A percentile compares a stretch with the other conserved stretches of the same genome.
Conservation (phyloP, 176 grass and related monocot species). For the Carex cristatella region DNA sequence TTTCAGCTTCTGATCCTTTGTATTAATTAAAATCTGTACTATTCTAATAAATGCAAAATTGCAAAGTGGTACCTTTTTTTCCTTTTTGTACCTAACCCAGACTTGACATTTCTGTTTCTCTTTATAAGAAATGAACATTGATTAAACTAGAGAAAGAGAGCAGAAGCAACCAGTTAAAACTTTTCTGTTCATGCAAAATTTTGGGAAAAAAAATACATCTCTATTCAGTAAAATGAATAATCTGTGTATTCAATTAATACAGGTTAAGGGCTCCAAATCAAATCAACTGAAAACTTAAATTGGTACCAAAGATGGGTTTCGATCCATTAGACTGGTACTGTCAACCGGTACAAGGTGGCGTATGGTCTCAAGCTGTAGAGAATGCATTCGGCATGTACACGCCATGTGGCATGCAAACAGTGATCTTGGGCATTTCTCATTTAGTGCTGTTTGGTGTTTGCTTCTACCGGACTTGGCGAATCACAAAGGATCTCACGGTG, state of each 20-base stretch:
- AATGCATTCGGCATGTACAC: constrained; percentile 81
- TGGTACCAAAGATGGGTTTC: constrained; percentile 49
- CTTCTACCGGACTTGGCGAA: constrained; percentile 95
- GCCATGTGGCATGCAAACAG: constrained; percentile 54
- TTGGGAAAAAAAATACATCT: neutral
- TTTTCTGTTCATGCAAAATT: neutral
- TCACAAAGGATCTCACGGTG: constrained; percentile 51
- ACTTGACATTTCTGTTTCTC: neutral
- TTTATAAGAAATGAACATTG: neutral
- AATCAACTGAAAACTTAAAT: constrained; percentile 15
- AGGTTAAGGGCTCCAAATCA: constrained; percentile 19
- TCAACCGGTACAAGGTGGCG: constrained; percentile 58
- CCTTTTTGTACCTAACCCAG: neutral
- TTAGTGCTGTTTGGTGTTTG: constrained; percentile 66
- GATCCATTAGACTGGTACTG: constrained; percentile 81
- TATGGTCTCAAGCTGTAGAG: constrained; percentile 56
- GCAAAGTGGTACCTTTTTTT: neutral
- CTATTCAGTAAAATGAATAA: neutral
- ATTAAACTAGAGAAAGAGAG: neutral
- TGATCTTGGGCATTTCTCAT: constrained; percentile 85
- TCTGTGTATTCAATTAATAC: constrained; percentile 11
- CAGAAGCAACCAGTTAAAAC: neutral
- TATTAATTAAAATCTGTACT: neutral
- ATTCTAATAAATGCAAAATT: neutral
- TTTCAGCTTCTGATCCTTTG: no score